These are phyloP conservation scores for Carallia pectinifolia DNA, from an alignment of 345 rosid species.

Conservation along the genomic window DNA sequence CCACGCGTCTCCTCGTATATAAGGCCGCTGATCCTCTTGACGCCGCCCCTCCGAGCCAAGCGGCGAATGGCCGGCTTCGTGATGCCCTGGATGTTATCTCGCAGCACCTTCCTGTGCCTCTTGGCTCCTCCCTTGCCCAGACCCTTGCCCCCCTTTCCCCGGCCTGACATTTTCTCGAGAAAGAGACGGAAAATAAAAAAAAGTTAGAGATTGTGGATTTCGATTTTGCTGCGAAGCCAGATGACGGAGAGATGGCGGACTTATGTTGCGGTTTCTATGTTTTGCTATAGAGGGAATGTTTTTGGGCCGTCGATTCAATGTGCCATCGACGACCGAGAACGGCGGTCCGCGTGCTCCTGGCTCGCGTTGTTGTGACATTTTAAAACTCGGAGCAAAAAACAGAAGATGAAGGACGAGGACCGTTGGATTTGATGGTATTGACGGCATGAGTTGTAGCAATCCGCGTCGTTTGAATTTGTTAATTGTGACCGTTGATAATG, in stretches of 20 bases:
- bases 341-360: conserved; percentile 6
- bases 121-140: conserved; percentile 26
- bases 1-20: conserved; percentile 26
- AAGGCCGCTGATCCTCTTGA: conserved; percentile 25
- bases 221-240: neutral
- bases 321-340: neutral
- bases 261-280: too few relatives aligned
- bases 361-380: too few relatives aligned
- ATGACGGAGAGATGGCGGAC: too few relatives aligned
- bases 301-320: neutral
- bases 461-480: neutral
- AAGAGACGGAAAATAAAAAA: neutral
- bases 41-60: conserved; percentile 26
- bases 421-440: too few relatives aligned
- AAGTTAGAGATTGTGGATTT: neutral
- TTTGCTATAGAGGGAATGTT: neutral
- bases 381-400: too few relatives aligned
- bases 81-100: conserved; percentile 25
- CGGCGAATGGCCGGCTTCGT: conserved; percentile 26
- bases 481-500: neutral
- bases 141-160: conserved; percentile 26
- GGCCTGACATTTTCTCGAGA: conserved; percentile 17
- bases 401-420: too few relatives aligned
- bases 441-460: too few relatives aligned
- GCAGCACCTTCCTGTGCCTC: conserved; percentile 21